phyloP scores from a whole-genome alignment of 2,329 filamentous ascomycete species.

The Mariannaea sp. region DNA sequence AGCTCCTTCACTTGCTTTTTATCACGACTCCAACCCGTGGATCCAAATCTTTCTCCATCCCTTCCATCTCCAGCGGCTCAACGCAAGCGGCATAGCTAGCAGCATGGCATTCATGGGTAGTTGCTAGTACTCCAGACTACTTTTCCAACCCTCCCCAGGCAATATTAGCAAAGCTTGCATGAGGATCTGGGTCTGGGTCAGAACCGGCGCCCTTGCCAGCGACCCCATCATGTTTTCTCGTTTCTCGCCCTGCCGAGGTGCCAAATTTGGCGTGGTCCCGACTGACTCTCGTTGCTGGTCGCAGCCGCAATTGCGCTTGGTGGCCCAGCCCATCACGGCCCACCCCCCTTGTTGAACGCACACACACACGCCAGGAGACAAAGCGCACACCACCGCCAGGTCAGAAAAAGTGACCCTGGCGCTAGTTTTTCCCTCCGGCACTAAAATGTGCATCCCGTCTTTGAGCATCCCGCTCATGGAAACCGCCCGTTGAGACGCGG shows the following conservation, averaged over 20 bases:
- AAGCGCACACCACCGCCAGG: conserved; percentile 19
- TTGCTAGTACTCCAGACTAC: conserved; percentile 31
- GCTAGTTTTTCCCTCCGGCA: conserved; percentile 30
- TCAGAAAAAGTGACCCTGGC: conserved; percentile 24
- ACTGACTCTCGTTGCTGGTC: conserved; percentile 17
- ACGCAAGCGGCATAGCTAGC: conserved; percentile 34
- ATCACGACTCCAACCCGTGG: conserved; percentile 35
- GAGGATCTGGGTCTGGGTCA: conserved; percentile 32
- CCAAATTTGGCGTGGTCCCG: conserved; percentile 33
- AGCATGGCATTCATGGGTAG: conserved; percentile 37
- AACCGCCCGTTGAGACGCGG: conserved; percentile 44
- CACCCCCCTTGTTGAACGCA: neutral
- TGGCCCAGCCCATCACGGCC: conserved; percentile 11
- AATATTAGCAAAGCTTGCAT: conserved; percentile 27
- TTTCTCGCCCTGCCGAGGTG: conserved; percentile 30
- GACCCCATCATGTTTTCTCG: conserved; percentile 30
- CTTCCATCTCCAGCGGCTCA: conserved; percentile 35
- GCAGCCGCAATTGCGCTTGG: conserved; percentile 21
- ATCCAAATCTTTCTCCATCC: conserved; percentile 39
- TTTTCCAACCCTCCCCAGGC: conserved; percentile 28
- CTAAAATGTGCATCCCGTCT: conserved; percentile 33
- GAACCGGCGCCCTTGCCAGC: conserved; percentile 26
- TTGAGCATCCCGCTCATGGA: conserved; percentile 31
- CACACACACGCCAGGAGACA: conserved; percentile 8
- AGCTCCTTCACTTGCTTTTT: conserved; percentile 10